phyloP scores from a whole-genome alignment of 2,329 filamentous ascomycete species.

The Trichoderma koningiopsis region DNA sequence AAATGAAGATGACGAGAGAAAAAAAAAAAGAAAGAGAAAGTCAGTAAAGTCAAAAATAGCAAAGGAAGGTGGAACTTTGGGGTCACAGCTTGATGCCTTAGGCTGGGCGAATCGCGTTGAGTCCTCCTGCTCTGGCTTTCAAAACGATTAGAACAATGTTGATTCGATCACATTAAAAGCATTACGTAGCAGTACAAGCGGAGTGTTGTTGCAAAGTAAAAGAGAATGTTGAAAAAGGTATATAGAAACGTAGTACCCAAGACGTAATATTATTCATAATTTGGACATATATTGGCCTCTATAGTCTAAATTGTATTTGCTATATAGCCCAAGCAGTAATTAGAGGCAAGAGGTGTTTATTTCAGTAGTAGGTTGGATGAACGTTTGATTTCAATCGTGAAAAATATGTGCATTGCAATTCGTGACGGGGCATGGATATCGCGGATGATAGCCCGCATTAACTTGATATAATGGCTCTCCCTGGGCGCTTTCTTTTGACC shows the following conservation, averaged over 20 bases:
- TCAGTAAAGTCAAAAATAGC: too few species aligned
- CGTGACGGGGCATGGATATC: constrained; percentile 9
- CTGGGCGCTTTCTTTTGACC: not conserved
- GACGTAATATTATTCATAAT: not conserved
- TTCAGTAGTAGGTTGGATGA: not conserved
- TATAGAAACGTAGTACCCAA: too few species aligned
- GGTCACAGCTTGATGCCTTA: too few species aligned
- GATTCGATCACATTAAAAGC: too few species aligned
- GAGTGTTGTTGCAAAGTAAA: too few species aligned
- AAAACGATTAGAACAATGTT: not conserved
- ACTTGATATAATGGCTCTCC: not conserved
- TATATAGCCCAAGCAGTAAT: not conserved
- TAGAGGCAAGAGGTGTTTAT: not conserved
- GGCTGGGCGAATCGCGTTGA: too few species aligned
- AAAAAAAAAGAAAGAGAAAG: not conserved
- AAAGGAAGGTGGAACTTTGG: too few species aligned
- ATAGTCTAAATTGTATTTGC: constrained; percentile 7
- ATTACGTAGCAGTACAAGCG: too few species aligned
- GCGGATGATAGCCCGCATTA: not conserved
- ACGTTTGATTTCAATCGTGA: not conserved
- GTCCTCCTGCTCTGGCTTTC: too few species aligned
- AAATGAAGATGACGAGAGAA: not conserved
- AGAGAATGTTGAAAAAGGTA: too few species aligned
- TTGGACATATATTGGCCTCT: constrained; percentile 4
- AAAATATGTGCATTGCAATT: not conserved